A percentile compares a stretch with the other conserved stretches of the same genome.
phyloP scores from a whole-genome alignment of 1,139 yeast species.

The Taphrina deformans region DNA sequence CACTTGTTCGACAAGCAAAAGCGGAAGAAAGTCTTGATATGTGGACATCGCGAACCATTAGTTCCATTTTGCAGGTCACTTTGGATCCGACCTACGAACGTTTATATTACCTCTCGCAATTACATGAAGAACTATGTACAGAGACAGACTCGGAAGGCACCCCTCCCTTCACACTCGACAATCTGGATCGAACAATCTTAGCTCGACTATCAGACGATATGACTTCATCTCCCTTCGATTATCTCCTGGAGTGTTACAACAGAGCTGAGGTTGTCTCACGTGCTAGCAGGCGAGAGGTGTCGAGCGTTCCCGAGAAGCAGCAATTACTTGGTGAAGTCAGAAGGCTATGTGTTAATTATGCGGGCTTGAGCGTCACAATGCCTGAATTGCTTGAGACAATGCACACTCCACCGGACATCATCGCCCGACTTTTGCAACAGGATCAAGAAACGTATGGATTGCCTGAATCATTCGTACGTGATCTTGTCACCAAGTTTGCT shows the following conservation, averaged over 20 bases:
- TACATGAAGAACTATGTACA: slow-evolving; percentile 20
- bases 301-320: slow-evolving; percentile 36
- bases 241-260: slow-evolving; percentile 37
- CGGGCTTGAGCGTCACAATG: slow-evolving; percentile 66
- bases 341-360: slow-evolving; percentile 63
- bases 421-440: slow-evolving; percentile 36
- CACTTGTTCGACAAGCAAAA: neutral
- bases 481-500: slow-evolving; percentile 58
- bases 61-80: slow-evolving; percentile 3
- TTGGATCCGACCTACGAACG: slow-evolving; percentile 13
- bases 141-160: slow-evolving; percentile 7
- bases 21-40: neutral
- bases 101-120: slow-evolving; percentile 3
- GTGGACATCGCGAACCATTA: slow-evolving; percentile 12
- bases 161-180: slow-evolving; percentile 38
- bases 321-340: slow-evolving; percentile 54
- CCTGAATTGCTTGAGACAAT: slow-evolving; percentile 59
- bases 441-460: slow-evolving; percentile 37
- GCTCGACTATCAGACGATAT: slow-evolving; percentile 42
- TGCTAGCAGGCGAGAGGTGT: slow-evolving; percentile 27
- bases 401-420: slow-evolving; percentile 36
- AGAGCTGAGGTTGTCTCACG: slow-evolving; percentile 34
- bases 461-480: slow-evolving; percentile 57
- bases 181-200: slow-evolving; percentile 44
- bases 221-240: slow-evolving; percentile 37